A percentile compares a stretch with the other conserved stretches of the same genome.
Evolutionary conservation across 768 basidiomycete species (phyloP).

Genomic region (Suillus americanus): DNA sequence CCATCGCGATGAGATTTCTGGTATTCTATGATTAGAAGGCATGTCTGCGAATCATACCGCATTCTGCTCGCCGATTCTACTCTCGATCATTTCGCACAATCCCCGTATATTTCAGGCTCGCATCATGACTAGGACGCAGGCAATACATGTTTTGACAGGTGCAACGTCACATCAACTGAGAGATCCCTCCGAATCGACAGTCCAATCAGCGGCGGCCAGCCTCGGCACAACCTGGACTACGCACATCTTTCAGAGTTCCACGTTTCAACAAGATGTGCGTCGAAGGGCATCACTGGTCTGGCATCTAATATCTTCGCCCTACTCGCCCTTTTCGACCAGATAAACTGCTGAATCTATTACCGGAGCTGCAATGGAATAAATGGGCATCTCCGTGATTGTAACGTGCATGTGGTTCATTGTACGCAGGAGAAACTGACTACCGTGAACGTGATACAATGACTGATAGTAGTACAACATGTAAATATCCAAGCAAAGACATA

Average conservation of each 20-base stretch:
- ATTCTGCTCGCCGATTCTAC: neutral
- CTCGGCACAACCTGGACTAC: neutral
- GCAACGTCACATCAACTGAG: neutral
- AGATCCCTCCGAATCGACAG: neutral
- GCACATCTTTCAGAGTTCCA: neutral
- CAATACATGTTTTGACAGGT: neutral
- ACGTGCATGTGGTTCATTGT: neutral
- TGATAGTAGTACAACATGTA: neutral
- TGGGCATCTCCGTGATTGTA: neutral
- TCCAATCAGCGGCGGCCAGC: neutral
- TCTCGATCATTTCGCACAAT: neutral
- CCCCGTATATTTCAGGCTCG: neutral
- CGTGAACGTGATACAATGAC: neutral
- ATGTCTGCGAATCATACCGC: neutral
- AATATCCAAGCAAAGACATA: neutral
- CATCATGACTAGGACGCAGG: neutral
- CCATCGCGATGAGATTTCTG: slow-evolving; percentile 32
- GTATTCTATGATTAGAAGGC: neutral
- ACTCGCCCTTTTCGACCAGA: neutral
- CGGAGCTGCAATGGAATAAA: neutral
- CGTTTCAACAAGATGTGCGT: neutral
- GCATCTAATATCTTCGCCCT: neutral
- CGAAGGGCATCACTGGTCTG: neutral
- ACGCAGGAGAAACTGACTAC: neutral
- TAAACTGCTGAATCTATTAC: neutral